These are phyloP conservation scores for Chlorella vulgaris DNA, from an alignment of 139 green algal species.

Conservation along the genomic window DNA sequence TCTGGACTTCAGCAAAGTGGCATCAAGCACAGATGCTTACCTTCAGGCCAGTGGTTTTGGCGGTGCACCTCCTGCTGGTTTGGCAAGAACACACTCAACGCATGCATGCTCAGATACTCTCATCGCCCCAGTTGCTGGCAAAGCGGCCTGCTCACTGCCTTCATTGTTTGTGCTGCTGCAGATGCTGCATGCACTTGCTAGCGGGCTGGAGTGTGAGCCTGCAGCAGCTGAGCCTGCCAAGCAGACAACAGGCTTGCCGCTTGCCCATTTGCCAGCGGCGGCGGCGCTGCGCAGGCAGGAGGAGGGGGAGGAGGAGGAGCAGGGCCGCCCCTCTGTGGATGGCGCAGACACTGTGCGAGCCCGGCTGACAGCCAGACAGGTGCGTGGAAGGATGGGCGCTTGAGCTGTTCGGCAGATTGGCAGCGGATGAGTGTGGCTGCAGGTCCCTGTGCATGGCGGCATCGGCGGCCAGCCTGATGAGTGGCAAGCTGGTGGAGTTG, in stretches of 20 bases:
- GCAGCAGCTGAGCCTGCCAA: background rate
- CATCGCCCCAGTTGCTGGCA: too few relatives aligned
- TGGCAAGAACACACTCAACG: background rate
- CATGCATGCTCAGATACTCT: too few relatives aligned
- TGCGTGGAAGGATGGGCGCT: background rate
- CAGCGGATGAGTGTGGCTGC: too few relatives aligned
- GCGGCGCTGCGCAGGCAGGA: background rate
- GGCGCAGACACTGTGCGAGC: conserved; percentile 24
- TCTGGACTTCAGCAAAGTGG: background rate
- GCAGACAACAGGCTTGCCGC: background rate
- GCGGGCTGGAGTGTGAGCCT: background rate
- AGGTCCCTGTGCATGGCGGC: too few relatives aligned
- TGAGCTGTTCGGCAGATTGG: too few relatives aligned
- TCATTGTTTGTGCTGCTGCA: background rate
- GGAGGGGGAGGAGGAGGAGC: background rate
- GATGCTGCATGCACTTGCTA: conserved; percentile 13
- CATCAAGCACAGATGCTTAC: background rate
- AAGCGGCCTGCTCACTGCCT: too few relatives aligned
- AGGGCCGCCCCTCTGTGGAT: background rate
- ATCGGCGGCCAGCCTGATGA: too few relatives aligned
- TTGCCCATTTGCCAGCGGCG: background rate
- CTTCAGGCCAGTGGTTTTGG: background rate
- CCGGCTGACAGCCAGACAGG: background rate
- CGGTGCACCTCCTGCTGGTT: background rate
- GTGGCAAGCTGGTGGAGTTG: too few relatives aligned